A percentile compares a stretch with the other conserved stretches of the same genome.
phyloP scores from a whole-genome alignment of 116 monocot genomes.

The Papilionanthe hybrid region DNA sequence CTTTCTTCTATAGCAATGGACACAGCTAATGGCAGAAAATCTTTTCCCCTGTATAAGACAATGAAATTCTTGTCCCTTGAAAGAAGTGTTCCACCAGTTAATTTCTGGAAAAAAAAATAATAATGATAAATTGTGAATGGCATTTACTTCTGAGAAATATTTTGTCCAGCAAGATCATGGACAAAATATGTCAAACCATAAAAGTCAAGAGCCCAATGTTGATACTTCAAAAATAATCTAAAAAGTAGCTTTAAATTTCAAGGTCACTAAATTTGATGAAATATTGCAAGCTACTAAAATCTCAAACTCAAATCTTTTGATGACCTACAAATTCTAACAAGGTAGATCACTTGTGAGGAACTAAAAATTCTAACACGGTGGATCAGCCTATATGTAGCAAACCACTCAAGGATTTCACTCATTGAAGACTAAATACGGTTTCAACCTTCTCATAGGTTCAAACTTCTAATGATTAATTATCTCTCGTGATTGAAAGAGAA shows the following conservation, averaged over 20 bases:
- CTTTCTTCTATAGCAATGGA: slow-evolving; percentile 83
- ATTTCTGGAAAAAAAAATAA: slow-evolving; percentile 38
- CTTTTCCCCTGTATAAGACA: slow-evolving; percentile 91
- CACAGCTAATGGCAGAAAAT: slow-evolving; percentile 87
- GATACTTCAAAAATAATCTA: background rate
- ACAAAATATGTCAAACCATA: background rate
- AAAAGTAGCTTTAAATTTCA: background rate
- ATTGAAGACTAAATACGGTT: no score
- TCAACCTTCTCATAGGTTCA: no score
- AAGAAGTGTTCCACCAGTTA: slow-evolving; percentile 89
- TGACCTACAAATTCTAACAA: no score
- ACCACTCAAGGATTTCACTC: no score
- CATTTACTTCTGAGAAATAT: background rate
- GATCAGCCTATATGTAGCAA: no score
- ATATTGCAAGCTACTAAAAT: background rate
- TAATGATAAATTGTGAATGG: no score
- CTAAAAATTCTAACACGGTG: no score
- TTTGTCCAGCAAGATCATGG: background rate
- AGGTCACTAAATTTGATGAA: background rate
- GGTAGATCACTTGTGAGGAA: no score
- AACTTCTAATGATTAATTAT: no score
- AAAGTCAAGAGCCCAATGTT: background rate
- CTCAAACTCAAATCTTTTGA: background rate
- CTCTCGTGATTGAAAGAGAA: no score
- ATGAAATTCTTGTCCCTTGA: slow-evolving; percentile 87